These are phyloP conservation scores for Gracilaria domingensis DNA, from an alignment of 23 red algal species.

Conservation along the genomic window DNA sequence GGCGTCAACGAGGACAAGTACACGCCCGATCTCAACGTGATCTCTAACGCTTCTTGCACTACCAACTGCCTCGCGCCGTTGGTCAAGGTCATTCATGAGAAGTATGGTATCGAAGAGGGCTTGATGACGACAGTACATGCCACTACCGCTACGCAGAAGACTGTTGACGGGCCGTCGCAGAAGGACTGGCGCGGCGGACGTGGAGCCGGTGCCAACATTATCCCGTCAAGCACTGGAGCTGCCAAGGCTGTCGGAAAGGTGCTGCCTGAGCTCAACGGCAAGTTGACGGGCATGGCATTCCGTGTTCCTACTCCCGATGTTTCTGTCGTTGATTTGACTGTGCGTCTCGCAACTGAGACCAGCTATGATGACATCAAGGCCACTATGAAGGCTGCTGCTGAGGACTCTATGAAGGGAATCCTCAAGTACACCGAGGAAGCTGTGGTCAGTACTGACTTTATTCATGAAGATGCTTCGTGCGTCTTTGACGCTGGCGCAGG, in stretches of 20 bases:
- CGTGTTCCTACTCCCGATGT: conserved; percentile 98
- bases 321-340: conserved; percentile 97
- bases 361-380: conserved; percentile 99
- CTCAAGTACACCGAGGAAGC: conserved; percentile 98
- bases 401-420: conserved; percentile 87
- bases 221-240: conserved; percentile 96
- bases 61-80: conserved; percentile 99
- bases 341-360: conserved; percentile 83
- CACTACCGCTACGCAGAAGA: conserved; percentile 99
- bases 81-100: conserved; percentile 97
- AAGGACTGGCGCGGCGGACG: conserved; percentile 99
- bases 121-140: conserved; percentile 99
- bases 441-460: conserved; percentile 96
- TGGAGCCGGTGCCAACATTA: conserved; percentile 92
- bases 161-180: conserved; percentile 92
- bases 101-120: conserved; percentile 95
- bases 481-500: conserved; percentile 97
- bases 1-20: conserved; percentile 98
- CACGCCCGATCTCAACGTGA: conserved; percentile 90
- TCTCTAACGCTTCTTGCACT: conserved; percentile 99
- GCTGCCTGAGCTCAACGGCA: conserved; percentile 98
- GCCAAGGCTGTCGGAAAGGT: conserved; percentile 99
- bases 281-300: conserved; percentile 99
- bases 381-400: conserved; percentile 96
- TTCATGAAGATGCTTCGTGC: conserved; percentile 89